Evolutionary conservation across 129 eudicot species (phyloP).

Genomic region (Logfia minima): DNA sequence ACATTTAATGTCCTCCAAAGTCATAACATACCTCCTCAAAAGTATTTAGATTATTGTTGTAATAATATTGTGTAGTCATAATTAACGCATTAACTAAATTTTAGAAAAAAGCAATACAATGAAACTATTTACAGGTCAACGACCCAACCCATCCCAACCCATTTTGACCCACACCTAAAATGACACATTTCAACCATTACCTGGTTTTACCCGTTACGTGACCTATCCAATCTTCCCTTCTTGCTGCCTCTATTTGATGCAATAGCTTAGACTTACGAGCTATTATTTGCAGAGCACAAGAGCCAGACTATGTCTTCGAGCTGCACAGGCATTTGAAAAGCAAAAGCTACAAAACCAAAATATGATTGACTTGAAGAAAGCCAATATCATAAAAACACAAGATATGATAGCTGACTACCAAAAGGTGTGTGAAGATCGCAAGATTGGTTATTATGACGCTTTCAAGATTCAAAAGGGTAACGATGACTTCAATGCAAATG

Average conservation of each 20-base stretch:
- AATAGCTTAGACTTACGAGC: slow-evolving; percentile 5
- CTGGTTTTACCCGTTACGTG: not conserved
- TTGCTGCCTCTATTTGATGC: not conserved
- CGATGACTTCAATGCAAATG: slow-evolving; percentile 66
- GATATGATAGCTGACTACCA: slow-evolving; percentile 54
- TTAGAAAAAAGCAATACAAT: not conserved
- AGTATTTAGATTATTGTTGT: not conserved
- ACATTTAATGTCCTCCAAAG: not conserved
- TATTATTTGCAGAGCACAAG: slow-evolving; percentile 53
- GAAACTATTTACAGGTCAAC: not conserved
- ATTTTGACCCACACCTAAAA: not conserved
- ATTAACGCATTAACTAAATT: not conserved
- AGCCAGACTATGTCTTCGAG: slow-evolving; percentile 76
- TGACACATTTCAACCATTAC: not conserved
- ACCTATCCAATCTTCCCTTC: not conserved
- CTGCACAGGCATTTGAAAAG: slow-evolving; percentile 82
- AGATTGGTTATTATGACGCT: slow-evolving; percentile 68
- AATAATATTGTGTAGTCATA: not conserved
- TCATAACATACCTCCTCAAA: not conserved
- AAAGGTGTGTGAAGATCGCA: slow-evolving; percentile 45
- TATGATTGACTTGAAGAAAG: slow-evolving; percentile 48
- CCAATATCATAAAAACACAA: slow-evolving; percentile 36
- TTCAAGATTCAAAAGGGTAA: slow-evolving; percentile 71
- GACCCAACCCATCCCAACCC: not conserved
- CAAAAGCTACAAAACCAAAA: slow-evolving; percentile 53